Evolutionary conservation across 176 grass and related monocot species (phyloP), one percentile per base, ranked within the genome.

Genomic region (Cocos nucifera): DNA sequence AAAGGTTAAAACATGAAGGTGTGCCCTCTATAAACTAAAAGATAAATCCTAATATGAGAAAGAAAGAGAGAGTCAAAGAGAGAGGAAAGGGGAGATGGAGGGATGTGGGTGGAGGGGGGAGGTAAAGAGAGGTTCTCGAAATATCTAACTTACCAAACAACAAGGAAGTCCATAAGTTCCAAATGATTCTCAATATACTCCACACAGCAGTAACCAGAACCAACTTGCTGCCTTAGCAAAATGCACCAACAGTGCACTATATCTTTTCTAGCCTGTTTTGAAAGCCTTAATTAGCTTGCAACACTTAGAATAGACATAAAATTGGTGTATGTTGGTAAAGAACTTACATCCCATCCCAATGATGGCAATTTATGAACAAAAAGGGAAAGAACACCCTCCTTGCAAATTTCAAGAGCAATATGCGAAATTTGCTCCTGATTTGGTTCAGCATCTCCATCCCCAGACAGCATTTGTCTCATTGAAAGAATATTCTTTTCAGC

Each of bases 91-190:
- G 16, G 49, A 72, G n/a, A 59, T 2, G 8, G 57, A 57, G 6
- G 18, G 51, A 19, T 28, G 44, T 61, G 20, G 51, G 16, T 49
- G 6, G 19, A 2, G 16, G 8, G 30, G 7, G 30, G 23, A 23
- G 23, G 23, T 0, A 23, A 23, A 5, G 9, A 39, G 48, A 80
- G 4, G 28, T 57, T 28, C 18, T 5, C 65, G 59, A 65, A 70
- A 58, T 50, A 52, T 39, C 17, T 52, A 35, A 21, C 81, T 50
- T 83, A 98, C 94, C 94, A 98, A 67, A 85, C 82, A 81, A 98
- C 79, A 63, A 98, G 88, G 70, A 93, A 98, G 76, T 98, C 94
- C 65, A 98, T 57, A 88, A 98, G 88, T 50, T 98, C 94, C 23
- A 81, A 53, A 83, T 98, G 81, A 67, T 63, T 98, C 76, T 89